These are phyloP conservation scores for Lobosporangium transversale DNA, from an alignment of 192 early-diverging fungal genomes.

Conservation along the genomic window DNA sequence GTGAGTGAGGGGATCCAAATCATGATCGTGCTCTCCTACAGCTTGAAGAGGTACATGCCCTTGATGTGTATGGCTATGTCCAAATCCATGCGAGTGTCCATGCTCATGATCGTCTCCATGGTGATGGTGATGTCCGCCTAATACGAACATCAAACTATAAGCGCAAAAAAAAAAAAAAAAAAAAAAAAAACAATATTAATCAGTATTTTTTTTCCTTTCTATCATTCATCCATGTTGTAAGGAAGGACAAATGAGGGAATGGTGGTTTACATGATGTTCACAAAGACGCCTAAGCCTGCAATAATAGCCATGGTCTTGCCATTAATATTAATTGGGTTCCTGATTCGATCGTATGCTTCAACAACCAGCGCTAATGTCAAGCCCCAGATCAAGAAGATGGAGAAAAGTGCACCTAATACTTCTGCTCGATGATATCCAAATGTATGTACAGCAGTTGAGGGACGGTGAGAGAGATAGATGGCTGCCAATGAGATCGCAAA, in stretches of 20 bases:
- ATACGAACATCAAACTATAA: slow-evolving; percentile 61
- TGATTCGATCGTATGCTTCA: slow-evolving; percentile 76
- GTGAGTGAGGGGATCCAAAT: background rate
- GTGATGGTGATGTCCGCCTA: slow-evolving; percentile 59
- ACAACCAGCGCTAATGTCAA: slow-evolving; percentile 72
- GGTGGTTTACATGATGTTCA: slow-evolving; percentile 82
- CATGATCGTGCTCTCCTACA: slow-evolving; percentile 19
- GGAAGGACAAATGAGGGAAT: slow-evolving; percentile 12
- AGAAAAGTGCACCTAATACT: slow-evolving; percentile 79
- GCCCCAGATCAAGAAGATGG: slow-evolving; percentile 84
- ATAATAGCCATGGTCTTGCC: slow-evolving; percentile 76
- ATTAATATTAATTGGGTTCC: slow-evolving; percentile 69
- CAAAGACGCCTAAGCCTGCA: slow-evolving; percentile 75
- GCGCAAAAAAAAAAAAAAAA: background rate
- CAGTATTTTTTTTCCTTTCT: background rate
- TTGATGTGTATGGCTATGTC: slow-evolving; percentile 43
- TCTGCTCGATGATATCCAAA: slow-evolving; percentile 85
- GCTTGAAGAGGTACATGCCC: slow-evolving; percentile 14
- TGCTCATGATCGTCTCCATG: slow-evolving; percentile 46
- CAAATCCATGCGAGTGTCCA: slow-evolving; percentile 53
- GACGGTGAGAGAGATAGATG: slow-evolving; percentile 50
- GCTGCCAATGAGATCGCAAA: slow-evolving; percentile 49
- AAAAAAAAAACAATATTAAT: no score
- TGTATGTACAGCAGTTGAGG: slow-evolving; percentile 61
- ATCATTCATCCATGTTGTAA: background rate